Evolutionary conservation across 495 filamentous ascomycete genomes (phyloP), one percentile per base, ranked within the genome.

Genomic region (Friedmanniomyces endolithicus): DNA sequence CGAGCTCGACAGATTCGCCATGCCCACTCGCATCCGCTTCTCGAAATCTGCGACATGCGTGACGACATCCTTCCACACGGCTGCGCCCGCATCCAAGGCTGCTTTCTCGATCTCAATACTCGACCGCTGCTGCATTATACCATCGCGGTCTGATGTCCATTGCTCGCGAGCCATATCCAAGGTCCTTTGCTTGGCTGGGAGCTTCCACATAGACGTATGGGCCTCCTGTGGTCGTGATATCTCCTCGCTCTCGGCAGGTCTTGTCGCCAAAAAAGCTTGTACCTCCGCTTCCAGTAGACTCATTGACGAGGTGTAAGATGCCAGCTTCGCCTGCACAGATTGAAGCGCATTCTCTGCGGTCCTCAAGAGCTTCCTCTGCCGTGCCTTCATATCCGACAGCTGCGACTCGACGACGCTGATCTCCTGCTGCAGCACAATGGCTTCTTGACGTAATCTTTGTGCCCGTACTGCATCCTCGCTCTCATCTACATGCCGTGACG

Each of bases 81-180:
- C 71, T 4, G 78, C 85, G 7, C 92, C 92, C 61, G 92, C 85
- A 45, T 92, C 83, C n/a, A 96, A 67, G 0, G 90, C 92, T 7
- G 71, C 61, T 23, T 79, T 78, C 64, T 98, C 90, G 41, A 70
- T 70, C 58, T 85, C 75, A 7, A 87, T 81, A 39, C 76, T 71
- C 22, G 73, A 59, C 48, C 80, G 79, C 55, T 81, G 78, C 60
- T 72, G 68, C 45, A 75, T 71, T 11, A 90, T 67, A 0, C 72
- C 68, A 12, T 71, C 70, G 23, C 81, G 72, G 66, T 92, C 86
- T 7, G 71, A 72, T 29, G 75, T 72, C 84, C 86, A 95, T 65
- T 85, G 82, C 43, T 88, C 83, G 56, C 74, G 77, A 0, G 85
- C 87, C 79, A 94, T 85, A 24, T 80, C 79, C 19, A 87, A 68